A percentile compares a stretch with the other conserved stretches of the same genome.
phyloP scores from a whole-genome alignment of 345 rosid genomes.

The Laguncularia racemosa region DNA sequence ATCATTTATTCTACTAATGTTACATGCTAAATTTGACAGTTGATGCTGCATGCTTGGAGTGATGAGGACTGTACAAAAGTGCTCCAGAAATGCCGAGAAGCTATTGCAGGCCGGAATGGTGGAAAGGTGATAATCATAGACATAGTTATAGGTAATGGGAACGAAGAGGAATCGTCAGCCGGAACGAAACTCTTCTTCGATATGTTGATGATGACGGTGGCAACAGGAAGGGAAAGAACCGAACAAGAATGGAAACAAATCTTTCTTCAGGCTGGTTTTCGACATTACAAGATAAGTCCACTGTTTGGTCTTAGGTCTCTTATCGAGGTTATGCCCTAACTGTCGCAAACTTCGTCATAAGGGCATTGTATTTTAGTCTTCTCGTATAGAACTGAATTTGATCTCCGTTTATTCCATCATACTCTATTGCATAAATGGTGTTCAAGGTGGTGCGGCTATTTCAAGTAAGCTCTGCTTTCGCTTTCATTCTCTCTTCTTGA shows the following conservation, averaged over 20 bases:
- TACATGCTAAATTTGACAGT: constrained; percentile 7
- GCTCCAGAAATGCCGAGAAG: constrained; percentile 32
- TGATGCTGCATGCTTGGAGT: constrained; percentile 26
- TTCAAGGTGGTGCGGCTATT: no score
- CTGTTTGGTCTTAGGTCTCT: constrained; percentile 30
- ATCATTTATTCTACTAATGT: no score
- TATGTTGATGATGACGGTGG: constrained; percentile 30
- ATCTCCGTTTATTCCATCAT: no score
- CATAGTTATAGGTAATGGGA: constrained; percentile 11
- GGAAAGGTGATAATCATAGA: constrained; percentile 19
- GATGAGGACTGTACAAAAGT: constrained; percentile 42
- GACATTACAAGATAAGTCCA: constrained; percentile 23
- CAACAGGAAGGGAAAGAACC: constrained; percentile 24
- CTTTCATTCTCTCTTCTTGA: no score
- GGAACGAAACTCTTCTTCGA: constrained; percentile 33
- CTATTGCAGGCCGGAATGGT: constrained; percentile 7
- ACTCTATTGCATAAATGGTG: no score
- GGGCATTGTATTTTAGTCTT: no score
- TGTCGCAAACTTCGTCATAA: not conserved
- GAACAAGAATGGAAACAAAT: constrained; percentile 24
- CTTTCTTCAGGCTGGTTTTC: constrained; percentile 27
- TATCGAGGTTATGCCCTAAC: constrained; percentile 30
- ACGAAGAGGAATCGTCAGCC: constrained; percentile 10
- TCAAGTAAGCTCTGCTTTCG: no score
- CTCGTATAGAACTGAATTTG: no score